phyloP scores from a whole-genome alignment of 2,329 filamentous ascomycete genomes.

The Tolypocladium amazonense region DNA sequence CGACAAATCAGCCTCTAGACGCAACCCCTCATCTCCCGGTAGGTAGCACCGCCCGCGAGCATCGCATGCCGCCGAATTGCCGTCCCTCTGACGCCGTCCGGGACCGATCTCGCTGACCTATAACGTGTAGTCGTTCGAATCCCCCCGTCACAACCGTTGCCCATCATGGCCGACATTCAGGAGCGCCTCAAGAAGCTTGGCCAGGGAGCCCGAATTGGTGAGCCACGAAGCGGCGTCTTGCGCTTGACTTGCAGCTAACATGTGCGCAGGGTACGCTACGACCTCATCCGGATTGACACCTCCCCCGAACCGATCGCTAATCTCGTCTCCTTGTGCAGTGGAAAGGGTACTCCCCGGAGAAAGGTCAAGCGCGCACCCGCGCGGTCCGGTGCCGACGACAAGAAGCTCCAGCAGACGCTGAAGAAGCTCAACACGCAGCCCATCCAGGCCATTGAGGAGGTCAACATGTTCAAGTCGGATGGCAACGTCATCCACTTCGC shows the following conservation, averaged over 20 bases:
- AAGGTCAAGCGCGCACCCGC: slow-evolving; percentile 98
- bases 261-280: slow-evolving; percentile 24
- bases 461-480: slow-evolving; percentile 99
- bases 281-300: slow-evolving; percentile 3
- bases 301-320: slow-evolving; percentile 16
- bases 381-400: slow-evolving; percentile 90
- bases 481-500: slow-evolving; percentile 99
- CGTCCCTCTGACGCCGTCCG: neutral
- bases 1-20: slow-evolving; percentile 23
- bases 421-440: slow-evolving; percentile 99
- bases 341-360: slow-evolving; percentile 95
- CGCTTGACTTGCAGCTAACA: neutral
- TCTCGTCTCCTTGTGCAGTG: slow-evolving; percentile 36
- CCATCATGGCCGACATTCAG: slow-evolving; percentile 45
- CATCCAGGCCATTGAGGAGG: slow-evolving; percentile 98
- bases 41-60: slow-evolving; percentile 11
- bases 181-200: slow-evolving; percentile 51
- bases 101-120: slow-evolving; percentile 5
- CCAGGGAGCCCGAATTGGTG: slow-evolving; percentile 53
- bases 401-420: slow-evolving; percentile 93
- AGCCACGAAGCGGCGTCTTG: slow-evolving; percentile 22
- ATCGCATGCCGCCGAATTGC: neutral
- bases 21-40: slow-evolving; percentile 21
- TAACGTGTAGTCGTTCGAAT: neutral
- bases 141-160: slow-evolving; percentile 16